Base-by-base conservation (phyloP, 2,329 filamentous ascomycete genomes). In the Fusarium buharicum region DNA sequence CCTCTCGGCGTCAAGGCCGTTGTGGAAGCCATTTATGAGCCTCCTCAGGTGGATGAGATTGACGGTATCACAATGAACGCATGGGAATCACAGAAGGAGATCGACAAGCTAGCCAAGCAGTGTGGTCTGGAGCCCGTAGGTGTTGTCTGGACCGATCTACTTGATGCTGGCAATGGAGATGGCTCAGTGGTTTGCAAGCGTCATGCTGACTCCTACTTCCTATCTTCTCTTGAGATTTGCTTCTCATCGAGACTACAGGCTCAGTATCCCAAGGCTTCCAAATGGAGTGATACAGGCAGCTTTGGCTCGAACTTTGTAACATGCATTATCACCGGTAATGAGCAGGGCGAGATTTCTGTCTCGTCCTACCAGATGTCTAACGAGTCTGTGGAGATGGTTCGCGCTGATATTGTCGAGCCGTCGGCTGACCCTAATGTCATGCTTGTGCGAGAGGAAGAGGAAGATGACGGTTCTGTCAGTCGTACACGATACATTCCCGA, bases 301-400 rank as follows among this genome's bases (percentile, higher is more conserved):
- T 99, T 97, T 72, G 95, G 95, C 16, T 98, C 94, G 44, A 95
- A 96, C 73, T 98, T 98, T 74, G 93, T 99, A 43, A 98, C 95
- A 1, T 99, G 95, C 75, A 88, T 99, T 38, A 84, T 99, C 59
- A 94, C 92, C n/a, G 94, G 94, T 41, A 94, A 98, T 70, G 91
- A 95, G 63, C 82, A 91, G 44, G 92, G 93, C 51, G 88, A 93
- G 62, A 98, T 99, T 66, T 85, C 89, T 16, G 91, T 99, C 60
- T 91, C 92, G 4, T 88, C 93, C 1, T 99, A 98, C 72, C 95
- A 99, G 76, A 93, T 92, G 62, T 97, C 94, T 1, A 97, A 97
- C 68, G 90, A 95, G 14, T 93, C 93, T 0, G 93, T 97, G 5
- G 95, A 99, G 76, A 99, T 99, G 95, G 92, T 97, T 22, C 86